Conservation (phyloP, 768 basidiomycete species). For the Pseudohyphozyma bogoriensis region DNA sequence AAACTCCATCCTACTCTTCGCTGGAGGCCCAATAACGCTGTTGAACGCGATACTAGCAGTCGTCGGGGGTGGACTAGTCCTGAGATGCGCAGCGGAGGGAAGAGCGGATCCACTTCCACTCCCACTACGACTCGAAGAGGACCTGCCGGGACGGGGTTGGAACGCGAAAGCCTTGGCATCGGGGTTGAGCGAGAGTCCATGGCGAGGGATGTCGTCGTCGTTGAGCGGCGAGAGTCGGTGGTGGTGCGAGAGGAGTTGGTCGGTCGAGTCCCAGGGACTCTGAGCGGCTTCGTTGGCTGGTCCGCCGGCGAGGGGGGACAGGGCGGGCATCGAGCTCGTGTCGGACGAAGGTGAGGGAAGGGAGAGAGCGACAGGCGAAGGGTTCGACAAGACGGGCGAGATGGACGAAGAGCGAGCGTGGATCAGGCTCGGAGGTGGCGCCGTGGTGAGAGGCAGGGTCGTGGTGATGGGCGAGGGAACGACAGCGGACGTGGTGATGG, state of each 20-base stretch:
- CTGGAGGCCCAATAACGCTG: conserved; percentile 10
- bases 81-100: neutral
- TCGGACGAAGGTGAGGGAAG: neutral
- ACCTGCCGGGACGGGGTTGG: conserved; percentile 3
- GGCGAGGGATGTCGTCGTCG: conserved; percentile 31
- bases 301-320: neutral
- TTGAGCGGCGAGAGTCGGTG: conserved; percentile 24
- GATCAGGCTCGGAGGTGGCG: too few species aligned
- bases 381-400: neutral
- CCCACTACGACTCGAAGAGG: conserved; percentile 12
- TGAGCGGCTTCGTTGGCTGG: too few species aligned
- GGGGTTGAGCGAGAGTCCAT: conserved; percentile 34
- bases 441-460: neutral
- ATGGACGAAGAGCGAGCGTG: neutral
- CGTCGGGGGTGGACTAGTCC: conserved; percentile 6
- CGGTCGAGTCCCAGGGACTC: conserved; percentile 4
- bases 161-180: conserved; percentile 32
- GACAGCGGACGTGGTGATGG: neutral
- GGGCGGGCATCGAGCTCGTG: neutral
- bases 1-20: conserved; percentile 22
- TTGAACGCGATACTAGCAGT: conserved; percentile 5
- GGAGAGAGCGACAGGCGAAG: too few species aligned
- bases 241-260: neutral
- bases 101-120: too few species aligned
- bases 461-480: neutral